Percentiles rank a stretch among this genome's conserved stretches.
These are phyloP conservation scores for Mallotus repandus DNA, from an alignment of 441 rosid species.

Conservation along the genomic window DNA sequence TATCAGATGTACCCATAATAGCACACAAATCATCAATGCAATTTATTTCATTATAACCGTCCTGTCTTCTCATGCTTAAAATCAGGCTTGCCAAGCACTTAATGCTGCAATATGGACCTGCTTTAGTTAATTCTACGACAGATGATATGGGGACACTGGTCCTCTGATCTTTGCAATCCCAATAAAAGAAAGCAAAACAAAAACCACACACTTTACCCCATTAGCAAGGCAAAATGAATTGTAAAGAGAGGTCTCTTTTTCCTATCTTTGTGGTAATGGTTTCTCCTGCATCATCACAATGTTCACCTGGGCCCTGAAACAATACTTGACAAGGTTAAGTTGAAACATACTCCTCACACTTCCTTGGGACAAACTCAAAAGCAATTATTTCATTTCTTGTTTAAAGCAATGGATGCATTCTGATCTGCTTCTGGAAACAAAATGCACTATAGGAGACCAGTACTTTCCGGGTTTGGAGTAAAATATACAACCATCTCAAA, in stretches of 20 bases:
- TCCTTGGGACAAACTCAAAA: neutral
- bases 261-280: neutral
- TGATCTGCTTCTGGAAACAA: neutral
- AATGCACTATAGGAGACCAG: neutral
- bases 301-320: neutral
- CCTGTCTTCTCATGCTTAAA: neutral
- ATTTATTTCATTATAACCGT: neutral
- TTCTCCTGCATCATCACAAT: neutral
- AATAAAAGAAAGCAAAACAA: neutral
- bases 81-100: conserved; percentile 1
- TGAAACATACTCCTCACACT: neutral
- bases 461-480: neutral
- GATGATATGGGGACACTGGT: neutral
- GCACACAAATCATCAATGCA: conserved; percentile 9
- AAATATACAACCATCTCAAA: neutral
- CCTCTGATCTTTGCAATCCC: neutral
- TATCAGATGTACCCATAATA: conserved; percentile 6
- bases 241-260: neutral
- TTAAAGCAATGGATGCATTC: neutral
- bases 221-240: neutral
- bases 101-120: neutral
- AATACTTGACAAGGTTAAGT: neutral
- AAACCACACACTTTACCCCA: neutral
- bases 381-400: neutral
- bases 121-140: neutral